Conservation (phyloP, 805 yeast genomes). For the Sugiyamaella boreocaroliniensis region DNA sequence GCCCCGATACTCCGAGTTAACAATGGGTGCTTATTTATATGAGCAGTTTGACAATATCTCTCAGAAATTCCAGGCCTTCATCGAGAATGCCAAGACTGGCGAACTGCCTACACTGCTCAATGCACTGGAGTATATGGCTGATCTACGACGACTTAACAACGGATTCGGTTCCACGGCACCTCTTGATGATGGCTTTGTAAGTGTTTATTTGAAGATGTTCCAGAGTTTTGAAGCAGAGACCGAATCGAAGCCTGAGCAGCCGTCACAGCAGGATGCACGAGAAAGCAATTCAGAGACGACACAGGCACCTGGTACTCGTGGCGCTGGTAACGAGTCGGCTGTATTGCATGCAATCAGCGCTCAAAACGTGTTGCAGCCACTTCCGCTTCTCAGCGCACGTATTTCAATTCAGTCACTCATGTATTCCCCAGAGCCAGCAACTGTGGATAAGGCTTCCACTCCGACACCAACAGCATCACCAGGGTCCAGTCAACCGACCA, state of each 20-base stretch:
- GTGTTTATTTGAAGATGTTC: slow-evolving; percentile 49
- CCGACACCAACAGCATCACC: slow-evolving; percentile 25
- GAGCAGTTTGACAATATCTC: slow-evolving; percentile 38
- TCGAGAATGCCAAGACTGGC: slow-evolving; percentile 24
- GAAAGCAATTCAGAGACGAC: background rate
- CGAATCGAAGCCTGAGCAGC: background rate
- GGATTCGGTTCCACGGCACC: slow-evolving; percentile 73
- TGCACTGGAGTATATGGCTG: slow-evolving; percentile 33
- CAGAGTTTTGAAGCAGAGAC: slow-evolving; percentile 4
- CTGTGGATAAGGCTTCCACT: slow-evolving; percentile 2
- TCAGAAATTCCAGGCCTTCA: slow-evolving; percentile 25
- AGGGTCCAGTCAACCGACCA: slow-evolving; percentile 22
- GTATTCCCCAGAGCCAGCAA: slow-evolving; percentile 1
- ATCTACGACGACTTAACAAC: slow-evolving; percentile 63
- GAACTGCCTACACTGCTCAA: slow-evolving; percentile 15
- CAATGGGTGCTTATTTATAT: slow-evolving; percentile 41
- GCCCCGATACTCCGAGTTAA: slow-evolving; percentile 44
- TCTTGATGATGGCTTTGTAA: slow-evolving; percentile 65
- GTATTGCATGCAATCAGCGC: background rate
- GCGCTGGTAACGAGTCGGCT: background rate
- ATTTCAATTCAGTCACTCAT: slow-evolving; percentile 9
- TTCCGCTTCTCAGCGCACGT: background rate
- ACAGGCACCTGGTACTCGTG: background rate
- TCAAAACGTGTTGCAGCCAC: background rate
- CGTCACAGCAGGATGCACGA: background rate